Evolutionary conservation across 306 rosid species (phyloP), one percentile per base, ranked within the genome.

Genomic region (Senna tora): DNA sequence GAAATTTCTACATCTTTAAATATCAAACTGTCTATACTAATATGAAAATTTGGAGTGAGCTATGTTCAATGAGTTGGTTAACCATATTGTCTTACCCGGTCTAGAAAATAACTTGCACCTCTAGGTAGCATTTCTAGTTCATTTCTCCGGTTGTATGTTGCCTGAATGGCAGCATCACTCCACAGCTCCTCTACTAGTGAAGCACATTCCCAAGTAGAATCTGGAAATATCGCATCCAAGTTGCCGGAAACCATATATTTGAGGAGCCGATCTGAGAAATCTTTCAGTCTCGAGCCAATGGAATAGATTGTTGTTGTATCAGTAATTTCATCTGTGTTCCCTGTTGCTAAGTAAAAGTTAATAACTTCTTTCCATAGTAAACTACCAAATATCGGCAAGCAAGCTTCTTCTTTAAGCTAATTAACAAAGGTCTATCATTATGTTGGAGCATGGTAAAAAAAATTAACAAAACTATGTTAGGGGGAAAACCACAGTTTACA

Each of bases 151-250:
- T 71, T 80, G 70, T 92, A 92, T 38, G 96, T 84, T 28, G 91
- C 96, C 63, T 92, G 89, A 77, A 90, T 88, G 65, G 98, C 98
- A 14, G 87, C 53, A 30, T 88, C 96, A 61, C 73, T 85, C 96
- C 96, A 90, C 70, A 92, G 73, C 57, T 87, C 91, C 78, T 92
- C 93, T 21, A 90, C 85, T 33, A 71, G 58, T 21, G 82, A 88
- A 2, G 87, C 92, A 78, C 86, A 82, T 79, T 79, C 84, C 42
- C 76, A 73, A 32, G 83, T 57, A 33, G 87, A 78, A 6, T 86
- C 95, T 1, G 91, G 95, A 81, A 90, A 86, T 82, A 86, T 71
- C 62, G 80, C 81, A 17, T 90, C 98, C 67, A 84, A 59, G 80
- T 78, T 84, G 62, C 92, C 92, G 2, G 84, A 85, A 55, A 79